Evolutionary conservation across 768 basidiomycete species (phyloP).

Genomic region (Gloeophyllum trabeum): DNA sequence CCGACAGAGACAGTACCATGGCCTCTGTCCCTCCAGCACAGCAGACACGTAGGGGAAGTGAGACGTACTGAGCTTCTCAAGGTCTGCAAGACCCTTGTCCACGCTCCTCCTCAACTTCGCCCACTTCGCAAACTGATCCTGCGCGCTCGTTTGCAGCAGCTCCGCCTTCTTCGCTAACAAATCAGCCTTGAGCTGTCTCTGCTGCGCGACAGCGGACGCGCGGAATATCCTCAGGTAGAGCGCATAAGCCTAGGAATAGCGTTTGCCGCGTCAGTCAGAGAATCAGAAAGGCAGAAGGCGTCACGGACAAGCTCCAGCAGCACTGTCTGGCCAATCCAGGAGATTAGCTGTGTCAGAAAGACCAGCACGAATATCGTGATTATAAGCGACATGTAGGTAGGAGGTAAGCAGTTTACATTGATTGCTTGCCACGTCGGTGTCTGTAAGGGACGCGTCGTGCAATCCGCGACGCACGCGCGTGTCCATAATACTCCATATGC

Average conservation of each 20-base stretch:
- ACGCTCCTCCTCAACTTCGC: conserved; percentile 84
- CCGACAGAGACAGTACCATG: conserved; percentile 1
- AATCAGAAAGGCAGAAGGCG: too few relatives aligned
- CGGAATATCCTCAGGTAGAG: conserved; percentile 60
- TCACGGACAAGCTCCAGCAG: conserved; percentile 67
- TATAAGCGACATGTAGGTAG: conserved; percentile 56
- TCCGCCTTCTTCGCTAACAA: conserved; percentile 76
- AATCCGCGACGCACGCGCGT: too few relatives aligned
- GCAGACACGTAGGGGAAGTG: neutral
- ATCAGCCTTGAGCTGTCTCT: conserved; percentile 67
- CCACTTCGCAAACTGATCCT: conserved; percentile 99
- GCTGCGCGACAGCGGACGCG: conserved; percentile 38
- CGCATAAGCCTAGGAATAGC: conserved; percentile 57
- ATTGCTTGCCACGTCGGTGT: too few relatives aligned
- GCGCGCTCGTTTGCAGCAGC: conserved; percentile 81
- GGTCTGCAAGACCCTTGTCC: conserved; percentile 84
- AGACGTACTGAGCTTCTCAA: conserved; percentile 83
- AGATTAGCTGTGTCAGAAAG: conserved; percentile 72
- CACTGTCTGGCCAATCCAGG: conserved; percentile 83
- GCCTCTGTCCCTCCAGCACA: too few relatives aligned
- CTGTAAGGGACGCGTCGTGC: too few relatives aligned
- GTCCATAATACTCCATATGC: conserved; percentile 10
- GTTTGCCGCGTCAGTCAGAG: neutral
- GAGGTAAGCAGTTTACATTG: neutral
- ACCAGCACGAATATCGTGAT: conserved; percentile 75